Evolutionary conservation across 352 stramenopile species (phyloP).

Genomic region (Phytophthora pseudosyringae): DNA sequence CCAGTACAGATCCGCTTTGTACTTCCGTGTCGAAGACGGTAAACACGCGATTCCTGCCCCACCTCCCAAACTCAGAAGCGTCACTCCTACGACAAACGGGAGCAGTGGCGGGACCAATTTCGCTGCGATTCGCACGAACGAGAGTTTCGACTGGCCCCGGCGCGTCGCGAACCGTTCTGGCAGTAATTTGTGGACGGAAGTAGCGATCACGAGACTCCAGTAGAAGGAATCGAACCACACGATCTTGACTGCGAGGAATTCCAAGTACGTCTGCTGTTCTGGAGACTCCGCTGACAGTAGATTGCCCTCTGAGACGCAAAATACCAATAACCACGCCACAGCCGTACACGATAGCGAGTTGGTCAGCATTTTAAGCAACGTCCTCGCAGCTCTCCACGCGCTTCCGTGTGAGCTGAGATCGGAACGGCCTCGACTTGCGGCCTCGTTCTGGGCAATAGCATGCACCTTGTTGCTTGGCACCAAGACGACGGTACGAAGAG

Average conservation of each 20-base stretch:
- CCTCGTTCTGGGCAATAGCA: too few species aligned
- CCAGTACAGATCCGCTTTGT: slow-evolving; percentile 20
- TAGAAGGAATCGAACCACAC: slow-evolving; percentile 23
- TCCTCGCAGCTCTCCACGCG: slow-evolving; percentile 1
- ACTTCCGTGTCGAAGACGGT: slow-evolving; percentile 3
- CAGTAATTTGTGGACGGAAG: slow-evolving; percentile 14
- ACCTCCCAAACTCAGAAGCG: slow-evolving; percentile 10
- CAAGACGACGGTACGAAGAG: not conserved
- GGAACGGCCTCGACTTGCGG: too few species aligned
- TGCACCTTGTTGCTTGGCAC: slow-evolving; percentile 1
- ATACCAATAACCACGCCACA: slow-evolving; percentile 10
- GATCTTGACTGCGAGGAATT: slow-evolving; percentile 19
- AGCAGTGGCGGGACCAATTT: slow-evolving; percentile 8
- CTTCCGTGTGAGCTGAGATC: not conserved
- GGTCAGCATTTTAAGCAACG: slow-evolving; percentile 14
- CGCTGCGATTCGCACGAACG: not conserved
- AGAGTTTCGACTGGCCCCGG: not conserved
- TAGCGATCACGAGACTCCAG: slow-evolving; percentile 7
- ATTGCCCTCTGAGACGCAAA: slow-evolving; percentile 13
- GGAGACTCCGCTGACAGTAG: slow-evolving; percentile 7
- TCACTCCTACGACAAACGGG: slow-evolving; percentile 4
- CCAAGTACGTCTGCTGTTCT: slow-evolving; percentile 12
- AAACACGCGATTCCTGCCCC: slow-evolving; percentile 5
- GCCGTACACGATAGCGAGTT: slow-evolving; percentile 15
- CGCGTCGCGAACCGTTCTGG: slow-evolving; percentile 11